Evolutionary conservation across 768 basidiomycete species (phyloP).

Genomic region (Phanerochaete sordida): DNA sequence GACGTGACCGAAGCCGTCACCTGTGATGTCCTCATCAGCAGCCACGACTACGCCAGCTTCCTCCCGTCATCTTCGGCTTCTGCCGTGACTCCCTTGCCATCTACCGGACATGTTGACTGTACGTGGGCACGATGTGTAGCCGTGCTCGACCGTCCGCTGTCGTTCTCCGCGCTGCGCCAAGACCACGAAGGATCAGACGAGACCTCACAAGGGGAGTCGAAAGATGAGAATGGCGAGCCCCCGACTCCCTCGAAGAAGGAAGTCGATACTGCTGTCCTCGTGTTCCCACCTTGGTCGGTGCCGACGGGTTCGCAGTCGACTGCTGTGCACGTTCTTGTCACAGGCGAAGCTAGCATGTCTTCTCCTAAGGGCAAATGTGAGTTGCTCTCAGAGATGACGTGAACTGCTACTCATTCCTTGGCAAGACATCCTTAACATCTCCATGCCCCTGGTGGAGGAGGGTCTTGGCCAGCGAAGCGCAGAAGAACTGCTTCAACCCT

Average conservation of each 20-base stretch:
- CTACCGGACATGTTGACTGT: conserved; percentile 12
- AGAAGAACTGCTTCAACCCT: conserved; percentile 49
- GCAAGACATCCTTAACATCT: conserved; percentile 59
- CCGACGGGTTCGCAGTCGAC: conserved; percentile 41
- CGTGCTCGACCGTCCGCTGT: conserved; percentile 42
- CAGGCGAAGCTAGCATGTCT: conserved; percentile 72
- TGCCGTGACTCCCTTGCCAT: not conserved
- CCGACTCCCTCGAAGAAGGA: conserved; percentile 15
- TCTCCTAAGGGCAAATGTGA: conserved; percentile 72
- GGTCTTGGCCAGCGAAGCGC: conserved; percentile 23
- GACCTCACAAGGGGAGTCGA: conserved; percentile 15
- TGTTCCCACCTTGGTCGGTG: conserved; percentile 71
- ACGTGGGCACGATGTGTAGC: conserved; percentile 46
- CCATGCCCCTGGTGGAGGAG: conserved; percentile 40
- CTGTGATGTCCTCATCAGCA: conserved; percentile 54
- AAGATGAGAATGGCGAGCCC: not conserved
- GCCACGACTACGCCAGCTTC: conserved; percentile 27
- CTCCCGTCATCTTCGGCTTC: not conserved
- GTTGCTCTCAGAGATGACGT: conserved; percentile 21
- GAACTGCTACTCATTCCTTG: not conserved
- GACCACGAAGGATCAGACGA: conserved; percentile 23
- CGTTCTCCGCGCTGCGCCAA: conserved; percentile 21
- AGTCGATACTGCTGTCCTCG: conserved; percentile 63
- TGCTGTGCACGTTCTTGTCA: conserved; percentile 56
- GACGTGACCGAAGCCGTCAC: conserved; percentile 59